Evolutionary conservation across 2,329 filamentous ascomycete species (phyloP), one percentile per base, ranked within the genome.

Genomic region (Colletotrichum eremochloae): DNA sequence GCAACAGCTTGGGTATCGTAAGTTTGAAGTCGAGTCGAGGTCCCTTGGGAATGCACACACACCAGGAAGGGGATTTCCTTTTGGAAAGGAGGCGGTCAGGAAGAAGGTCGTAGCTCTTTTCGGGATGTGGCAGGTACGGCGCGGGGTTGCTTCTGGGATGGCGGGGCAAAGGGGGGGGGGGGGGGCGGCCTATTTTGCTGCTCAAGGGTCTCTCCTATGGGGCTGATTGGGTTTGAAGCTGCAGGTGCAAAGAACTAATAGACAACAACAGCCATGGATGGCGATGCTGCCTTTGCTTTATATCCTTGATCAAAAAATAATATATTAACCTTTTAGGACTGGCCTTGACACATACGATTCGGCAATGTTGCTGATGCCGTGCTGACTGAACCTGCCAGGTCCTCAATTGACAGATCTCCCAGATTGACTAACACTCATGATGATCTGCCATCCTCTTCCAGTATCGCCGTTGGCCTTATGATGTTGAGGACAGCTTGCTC

Each of bases 91-190:
- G 56, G 55, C 66, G 60, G 48, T 61, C 55, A 44, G 38, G 46
- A 31, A 52, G 36, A 38, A 55, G 62, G 62, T n/a, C 58, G 58
- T 24, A 67, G 66, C 65, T 70, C 62, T 52, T 56, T 61, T 61
- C 61, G 66, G 70, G 48, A 72, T 65, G 70, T 68, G 70, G 66
- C 57, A 64, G 67, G 66, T 31, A 40, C 52, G 48, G 66, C 70
- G 70, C 66, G 61, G 70, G 70, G 70, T 70, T 56, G 61, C 53
- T 69, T 61, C 29, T 72, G 40, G 57, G 61, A 72, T 72, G 70
- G 70, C 70, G 70, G 70, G 70, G 70, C 70, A 72, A 33, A 68
- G 50, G 64, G 57, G 52, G 48, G 42, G n/a, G 60, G 52, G 44
- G 38, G 52, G 48, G 42, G n/a, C 53, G 52, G 44, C 31, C 33